phyloP scores from a whole-genome alignment of 139 green algal species.

The Coelastrella sp. region DNA sequence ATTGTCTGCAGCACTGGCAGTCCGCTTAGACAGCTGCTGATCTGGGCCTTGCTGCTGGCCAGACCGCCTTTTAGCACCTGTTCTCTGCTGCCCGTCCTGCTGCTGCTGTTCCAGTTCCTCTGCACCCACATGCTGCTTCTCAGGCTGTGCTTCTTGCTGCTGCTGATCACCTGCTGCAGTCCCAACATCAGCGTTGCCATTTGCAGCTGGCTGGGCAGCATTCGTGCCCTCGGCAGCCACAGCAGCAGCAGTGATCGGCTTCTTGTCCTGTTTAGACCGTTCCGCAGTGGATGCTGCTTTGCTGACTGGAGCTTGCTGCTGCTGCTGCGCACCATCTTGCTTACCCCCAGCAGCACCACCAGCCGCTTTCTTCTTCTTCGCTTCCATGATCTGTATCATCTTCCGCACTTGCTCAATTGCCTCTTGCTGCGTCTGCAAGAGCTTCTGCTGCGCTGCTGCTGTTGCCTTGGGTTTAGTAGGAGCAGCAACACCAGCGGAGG shows the following conservation, averaged over 20 bases:
- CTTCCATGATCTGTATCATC: conserved; percentile 24
- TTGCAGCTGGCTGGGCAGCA: background rate
- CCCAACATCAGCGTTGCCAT: background rate
- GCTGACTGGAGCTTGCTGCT: background rate
- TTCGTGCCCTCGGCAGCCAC: background rate
- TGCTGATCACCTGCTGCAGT: background rate
- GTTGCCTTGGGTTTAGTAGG: background rate
- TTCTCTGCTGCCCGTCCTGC: background rate
- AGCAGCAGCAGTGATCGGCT: background rate
- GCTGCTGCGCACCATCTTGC: background rate
- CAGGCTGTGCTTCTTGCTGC: background rate
- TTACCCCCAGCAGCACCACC: background rate
- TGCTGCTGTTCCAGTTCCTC: background rate
- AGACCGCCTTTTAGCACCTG: background rate
- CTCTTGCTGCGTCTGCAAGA: conserved; percentile 22
- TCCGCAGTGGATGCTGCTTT: no score
- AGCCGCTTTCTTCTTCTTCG: background rate
- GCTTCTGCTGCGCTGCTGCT: conserved; percentile 2
- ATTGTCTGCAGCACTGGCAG: background rate
- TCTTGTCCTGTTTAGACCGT: no score
- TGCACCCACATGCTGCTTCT: background rate
- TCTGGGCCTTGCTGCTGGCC: background rate
- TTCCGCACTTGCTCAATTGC: background rate
- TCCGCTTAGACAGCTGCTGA: background rate
- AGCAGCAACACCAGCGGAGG: background rate